phyloP scores from a whole-genome alignment of 2,329 filamentous ascomycete genomes.

The Calonectria pseudoreteaudii region DNA sequence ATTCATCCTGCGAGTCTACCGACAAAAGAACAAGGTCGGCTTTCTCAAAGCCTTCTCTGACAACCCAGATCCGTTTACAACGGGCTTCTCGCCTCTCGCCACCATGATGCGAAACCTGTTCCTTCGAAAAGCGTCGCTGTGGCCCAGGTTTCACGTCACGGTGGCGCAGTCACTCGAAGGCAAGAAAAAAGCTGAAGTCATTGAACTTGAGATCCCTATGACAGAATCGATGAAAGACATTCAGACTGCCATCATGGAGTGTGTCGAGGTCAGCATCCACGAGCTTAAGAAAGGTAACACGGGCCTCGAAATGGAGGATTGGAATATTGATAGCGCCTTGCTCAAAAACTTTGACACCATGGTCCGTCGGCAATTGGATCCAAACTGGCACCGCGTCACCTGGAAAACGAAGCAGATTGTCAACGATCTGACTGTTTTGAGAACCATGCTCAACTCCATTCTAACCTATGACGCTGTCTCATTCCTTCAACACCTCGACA shows the following conservation, averaged over 20 bases:
- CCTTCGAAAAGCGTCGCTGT: slow-evolving; percentile 86
- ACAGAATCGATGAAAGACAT: slow-evolving; percentile 93
- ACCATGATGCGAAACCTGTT: slow-evolving; percentile 93
- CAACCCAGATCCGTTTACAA: slow-evolving; percentile 89
- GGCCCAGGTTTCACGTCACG: slow-evolving; percentile 92
- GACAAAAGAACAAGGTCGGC: slow-evolving; percentile 92
- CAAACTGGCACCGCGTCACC: slow-evolving; percentile 96
- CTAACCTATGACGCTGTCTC: slow-evolving; percentile 90
- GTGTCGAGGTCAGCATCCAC: slow-evolving; percentile 92
- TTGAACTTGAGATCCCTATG: slow-evolving; percentile 97
- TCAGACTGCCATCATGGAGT: slow-evolving; percentile 94
- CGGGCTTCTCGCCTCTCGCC: slow-evolving; percentile 87
- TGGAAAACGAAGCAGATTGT: slow-evolving; percentile 97
- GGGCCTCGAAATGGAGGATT: slow-evolving; percentile 94
- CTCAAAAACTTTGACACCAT: slow-evolving; percentile 93
- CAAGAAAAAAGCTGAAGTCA: slow-evolving; percentile 93
- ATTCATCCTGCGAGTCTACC: slow-evolving; percentile 93
- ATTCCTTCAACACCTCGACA: slow-evolving; percentile 93
- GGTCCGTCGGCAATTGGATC: slow-evolving; percentile 89
- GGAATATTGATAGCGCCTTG: slow-evolving; percentile 93
- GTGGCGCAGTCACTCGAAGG: slow-evolving; percentile 92
- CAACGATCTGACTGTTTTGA: slow-evolving; percentile 84
- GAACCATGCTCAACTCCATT: slow-evolving; percentile 83
- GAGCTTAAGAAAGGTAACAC: slow-evolving; percentile 93
- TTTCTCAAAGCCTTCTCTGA: slow-evolving; percentile 98